phyloP scores from a whole-genome alignment of 2,329 filamentous ascomycete species.

The Neurospora sp. region DNA sequence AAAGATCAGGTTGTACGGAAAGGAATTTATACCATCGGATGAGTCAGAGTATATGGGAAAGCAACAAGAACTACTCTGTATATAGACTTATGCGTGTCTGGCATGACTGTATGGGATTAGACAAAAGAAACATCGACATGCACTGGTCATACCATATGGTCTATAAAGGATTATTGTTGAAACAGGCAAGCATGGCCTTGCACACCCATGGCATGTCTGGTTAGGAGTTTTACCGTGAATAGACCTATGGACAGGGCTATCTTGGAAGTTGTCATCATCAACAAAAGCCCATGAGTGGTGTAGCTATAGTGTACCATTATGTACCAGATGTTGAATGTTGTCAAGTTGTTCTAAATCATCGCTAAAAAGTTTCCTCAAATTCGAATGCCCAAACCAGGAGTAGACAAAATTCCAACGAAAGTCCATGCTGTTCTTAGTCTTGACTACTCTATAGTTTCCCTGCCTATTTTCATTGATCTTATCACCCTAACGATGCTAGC shows the following conservation, averaged over 20 bases:
- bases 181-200: neutral
- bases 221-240: neutral
- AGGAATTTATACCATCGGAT: neutral
- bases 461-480: neutral
- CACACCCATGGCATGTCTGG: neutral
- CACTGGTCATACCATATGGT: neutral
- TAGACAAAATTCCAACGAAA: neutral
- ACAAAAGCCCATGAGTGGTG: neutral
- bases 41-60: neutral
- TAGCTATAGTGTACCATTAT: neutral
- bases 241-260: neutral
- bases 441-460: neutral
- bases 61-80: neutral
- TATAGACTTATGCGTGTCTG: constrained; percentile 3
- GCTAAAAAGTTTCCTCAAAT: neutral
- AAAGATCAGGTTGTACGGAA: neutral
- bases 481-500: neutral
- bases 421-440: neutral
- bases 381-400: neutral
- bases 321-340: neutral
- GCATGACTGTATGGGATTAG: constrained; percentile 3
- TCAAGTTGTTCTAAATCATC: neutral
- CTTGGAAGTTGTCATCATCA: neutral
- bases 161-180: neutral
- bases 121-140: constrained; percentile 5